phyloP scores from a whole-genome alignment of 345 rosid species.

The Xanthoceras sorbifolium region DNA sequence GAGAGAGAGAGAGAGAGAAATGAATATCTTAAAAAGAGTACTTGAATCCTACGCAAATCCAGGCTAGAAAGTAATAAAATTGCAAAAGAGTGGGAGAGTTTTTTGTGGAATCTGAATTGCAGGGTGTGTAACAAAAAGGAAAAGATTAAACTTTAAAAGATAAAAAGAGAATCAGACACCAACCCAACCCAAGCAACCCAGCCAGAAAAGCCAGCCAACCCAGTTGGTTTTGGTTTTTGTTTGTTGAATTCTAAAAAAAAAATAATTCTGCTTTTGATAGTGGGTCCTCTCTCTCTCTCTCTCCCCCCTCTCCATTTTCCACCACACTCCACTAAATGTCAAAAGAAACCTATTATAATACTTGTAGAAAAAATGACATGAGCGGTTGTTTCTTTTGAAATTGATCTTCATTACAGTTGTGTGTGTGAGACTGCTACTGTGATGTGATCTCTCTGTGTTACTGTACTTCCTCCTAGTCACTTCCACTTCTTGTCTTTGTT shows the following conservation, averaged over 20 bases:
- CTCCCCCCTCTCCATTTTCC: slow-evolving; percentile 22
- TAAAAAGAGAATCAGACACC: neutral
- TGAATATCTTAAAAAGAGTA: slow-evolving; percentile 3
- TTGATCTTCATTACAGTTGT: neutral
- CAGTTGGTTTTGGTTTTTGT: slow-evolving; percentile 7
- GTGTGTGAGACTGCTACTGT: too few relatives aligned
- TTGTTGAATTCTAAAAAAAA: slow-evolving; percentile 24
- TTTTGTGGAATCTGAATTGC: slow-evolving; percentile 6
- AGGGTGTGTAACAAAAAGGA: neutral
- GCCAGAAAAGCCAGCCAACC: neutral
- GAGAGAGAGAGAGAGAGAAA: slow-evolving; percentile 10
- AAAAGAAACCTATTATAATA: too few relatives aligned
- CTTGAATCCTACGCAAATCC: slow-evolving; percentile 40
- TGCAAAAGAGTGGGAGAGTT: slow-evolving; percentile 12
- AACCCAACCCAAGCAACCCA: neutral
- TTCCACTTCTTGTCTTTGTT: neutral
- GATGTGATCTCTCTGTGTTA: neutral
- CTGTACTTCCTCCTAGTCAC: neutral
- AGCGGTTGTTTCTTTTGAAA: neutral
- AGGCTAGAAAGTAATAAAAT: slow-evolving; percentile 14
- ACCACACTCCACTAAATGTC: slow-evolving; percentile 48
- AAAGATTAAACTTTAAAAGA: neutral
- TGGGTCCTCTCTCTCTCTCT: slow-evolving; percentile 35
- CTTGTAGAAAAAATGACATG: slow-evolving; percentile 20
- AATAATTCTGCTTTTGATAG: slow-evolving; percentile 20